Percentiles rank a stretch among this genome's conserved stretches.
These are phyloP conservation scores for Globisporangium nodosum DNA, from an alignment of 352 stramenopile genomes.

Conservation along the genomic window DNA sequence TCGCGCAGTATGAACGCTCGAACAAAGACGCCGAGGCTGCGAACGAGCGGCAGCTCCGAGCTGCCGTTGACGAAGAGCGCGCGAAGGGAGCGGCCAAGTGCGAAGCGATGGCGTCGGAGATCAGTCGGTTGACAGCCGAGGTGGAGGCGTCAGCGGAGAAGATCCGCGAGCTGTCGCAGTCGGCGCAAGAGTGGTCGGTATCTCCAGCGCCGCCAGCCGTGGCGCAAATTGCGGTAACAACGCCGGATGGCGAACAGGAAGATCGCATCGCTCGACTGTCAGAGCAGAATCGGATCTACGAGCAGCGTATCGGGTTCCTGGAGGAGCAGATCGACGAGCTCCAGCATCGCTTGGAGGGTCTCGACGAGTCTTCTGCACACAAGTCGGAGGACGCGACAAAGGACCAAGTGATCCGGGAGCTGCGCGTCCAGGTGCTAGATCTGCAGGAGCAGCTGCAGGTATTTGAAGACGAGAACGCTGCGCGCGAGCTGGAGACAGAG, in stretches of 20 bases:
- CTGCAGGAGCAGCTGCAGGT: conserved; percentile 15
- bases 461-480: conserved; percentile 10
- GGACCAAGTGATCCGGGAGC: conserved; percentile 11
- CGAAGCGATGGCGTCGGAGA: not conserved
- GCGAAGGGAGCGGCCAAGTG: not conserved
- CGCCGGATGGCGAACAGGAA: not conserved
- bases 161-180: not conserved
- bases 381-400: conserved; percentile 1
- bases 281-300: conserved; percentile 16
- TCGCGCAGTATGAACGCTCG: not conserved
- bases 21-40: not conserved
- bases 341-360: not conserved
- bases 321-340: conserved; percentile 8
- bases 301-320: conserved; percentile 9
- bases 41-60: not conserved
- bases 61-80: not conserved
- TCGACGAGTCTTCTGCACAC: not conserved
- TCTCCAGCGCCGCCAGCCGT: not conserved
- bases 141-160: not conserved
- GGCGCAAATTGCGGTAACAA: not conserved
- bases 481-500: conserved; percentile 21
- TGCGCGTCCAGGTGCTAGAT: conserved; percentile 15
- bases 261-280: conserved; percentile 13
- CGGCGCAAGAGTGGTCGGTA: too few relatives aligned
- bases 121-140: not conserved